Evolutionary conservation across 176 grass and related monocot species (phyloP).

Genomic region (Hyparrhenia diplandra): DNA sequence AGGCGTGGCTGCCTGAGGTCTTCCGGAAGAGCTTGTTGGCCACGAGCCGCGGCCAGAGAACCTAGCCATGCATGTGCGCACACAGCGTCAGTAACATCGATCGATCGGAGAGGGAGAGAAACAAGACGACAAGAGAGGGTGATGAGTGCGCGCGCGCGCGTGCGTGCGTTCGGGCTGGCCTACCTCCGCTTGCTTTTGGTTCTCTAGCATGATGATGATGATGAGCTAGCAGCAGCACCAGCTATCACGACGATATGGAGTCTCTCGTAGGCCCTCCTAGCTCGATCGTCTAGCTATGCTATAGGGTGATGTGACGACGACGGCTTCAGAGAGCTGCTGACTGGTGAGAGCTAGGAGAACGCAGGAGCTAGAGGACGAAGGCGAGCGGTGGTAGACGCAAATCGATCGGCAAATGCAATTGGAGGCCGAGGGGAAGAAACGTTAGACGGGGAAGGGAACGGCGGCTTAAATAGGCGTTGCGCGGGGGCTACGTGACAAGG

Average conservation of each 20-base stretch:
- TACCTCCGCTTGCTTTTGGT: constrained; percentile 79
- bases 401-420: too few relatives aligned
- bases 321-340: not conserved
- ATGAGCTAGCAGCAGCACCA: not conserved
- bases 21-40: constrained; percentile 80
- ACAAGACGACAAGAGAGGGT: not conserved
- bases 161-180: not conserved
- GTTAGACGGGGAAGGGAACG: constrained; percentile 29
- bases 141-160: not conserved
- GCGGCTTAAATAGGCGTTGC: constrained; percentile 39
- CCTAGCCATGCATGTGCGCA: constrained; percentile 34
- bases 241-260: not conserved
- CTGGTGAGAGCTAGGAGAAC: not conserved
- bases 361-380: too few relatives aligned
- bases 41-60: constrained; percentile 80
- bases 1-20: constrained; percentile 57
- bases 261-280: not conserved
- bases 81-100: not conserved
- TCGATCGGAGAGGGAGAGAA: not conserved
- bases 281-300: not conserved
- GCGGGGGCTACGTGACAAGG: constrained; percentile 1
- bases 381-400: too few relatives aligned
- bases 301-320: not conserved
- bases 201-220: constrained; percentile 42
- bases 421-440: not conserved